Conservation (phyloP, 352 stramenopile species). For the Phytopythium chamaehyphon region DNA sequence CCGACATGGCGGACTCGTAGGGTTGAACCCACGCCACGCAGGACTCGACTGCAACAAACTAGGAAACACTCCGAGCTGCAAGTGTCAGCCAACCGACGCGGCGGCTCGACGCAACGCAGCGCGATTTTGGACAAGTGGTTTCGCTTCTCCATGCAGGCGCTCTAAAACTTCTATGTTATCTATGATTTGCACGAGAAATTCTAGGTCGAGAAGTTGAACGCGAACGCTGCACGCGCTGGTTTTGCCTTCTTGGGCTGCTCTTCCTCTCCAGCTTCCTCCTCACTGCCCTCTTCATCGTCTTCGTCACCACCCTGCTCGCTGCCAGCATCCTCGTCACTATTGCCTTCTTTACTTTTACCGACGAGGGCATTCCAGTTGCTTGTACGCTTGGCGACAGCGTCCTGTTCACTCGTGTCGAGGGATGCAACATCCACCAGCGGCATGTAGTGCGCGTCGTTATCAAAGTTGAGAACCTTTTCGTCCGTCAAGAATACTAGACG, state of each 20-base stretch:
- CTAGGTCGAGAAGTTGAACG: constrained; percentile 38
- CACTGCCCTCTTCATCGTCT: constrained; percentile 7
- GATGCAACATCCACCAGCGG: constrained; percentile 32
- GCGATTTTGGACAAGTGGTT: too few relatives aligned
- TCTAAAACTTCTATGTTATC: too few relatives aligned
- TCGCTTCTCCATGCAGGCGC: too few relatives aligned
- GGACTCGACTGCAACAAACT: too few relatives aligned
- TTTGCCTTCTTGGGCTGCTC: constrained; percentile 13
- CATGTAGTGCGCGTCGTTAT: constrained; percentile 58
- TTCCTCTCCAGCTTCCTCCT: constrained; percentile 20
- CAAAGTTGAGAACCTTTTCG: constrained; percentile 54
- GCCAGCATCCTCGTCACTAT: constrained; percentile 15
- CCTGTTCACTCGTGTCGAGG: constrained; percentile 26
- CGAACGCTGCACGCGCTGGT: constrained; percentile 18
- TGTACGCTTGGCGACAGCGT: constrained; percentile 31
- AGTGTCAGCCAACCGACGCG: too few relatives aligned
- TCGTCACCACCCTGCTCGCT: constrained; percentile 7
- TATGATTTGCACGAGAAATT: neutral
- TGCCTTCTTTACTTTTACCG: constrained; percentile 10
- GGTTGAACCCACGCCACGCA: too few relatives aligned
- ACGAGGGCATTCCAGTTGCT: constrained; percentile 42
- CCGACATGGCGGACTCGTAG: too few relatives aligned
- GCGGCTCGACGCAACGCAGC: too few relatives aligned
- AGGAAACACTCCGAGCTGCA: too few relatives aligned
- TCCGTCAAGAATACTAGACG: constrained; percentile 64